Conservation (phyloP, 176 grass and related monocot genomes). For the Lolium perenne region DNA sequence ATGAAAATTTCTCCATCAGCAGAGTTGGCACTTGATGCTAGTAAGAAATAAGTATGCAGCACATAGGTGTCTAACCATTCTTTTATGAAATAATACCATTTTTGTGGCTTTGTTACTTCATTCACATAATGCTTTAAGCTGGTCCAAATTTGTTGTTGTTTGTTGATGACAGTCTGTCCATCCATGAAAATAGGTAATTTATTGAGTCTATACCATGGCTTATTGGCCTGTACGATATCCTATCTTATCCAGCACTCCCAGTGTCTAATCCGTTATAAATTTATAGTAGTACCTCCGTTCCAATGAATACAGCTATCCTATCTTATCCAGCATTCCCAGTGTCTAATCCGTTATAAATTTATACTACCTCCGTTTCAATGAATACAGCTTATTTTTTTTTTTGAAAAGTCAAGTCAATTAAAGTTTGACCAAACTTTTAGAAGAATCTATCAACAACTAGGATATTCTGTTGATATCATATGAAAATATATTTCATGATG, state of each 20-base stretch:
- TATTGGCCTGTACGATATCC: not conserved
- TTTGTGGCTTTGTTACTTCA: not conserved
- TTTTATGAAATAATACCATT: constrained; percentile 14
- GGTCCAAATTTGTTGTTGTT: constrained; percentile 20
- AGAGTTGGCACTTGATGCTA: constrained; percentile 14
- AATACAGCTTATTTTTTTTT: too few relatives aligned
- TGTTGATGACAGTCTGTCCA: constrained; percentile 4
- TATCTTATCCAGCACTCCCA: not conserved
- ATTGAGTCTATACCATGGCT: constrained; percentile 22
- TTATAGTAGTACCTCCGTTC: not conserved
- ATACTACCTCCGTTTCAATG: too few relatives aligned
- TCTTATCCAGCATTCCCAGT: not conserved
- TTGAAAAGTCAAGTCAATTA: too few relatives aligned
- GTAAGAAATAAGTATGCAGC: not conserved
- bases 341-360: not conserved
- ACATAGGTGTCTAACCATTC: not conserved
- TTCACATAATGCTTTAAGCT: constrained; percentile 24
- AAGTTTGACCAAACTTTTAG: too few relatives aligned
- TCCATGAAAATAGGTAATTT: constrained; percentile 2
- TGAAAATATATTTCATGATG: too few relatives aligned
- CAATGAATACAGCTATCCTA: not conserved
- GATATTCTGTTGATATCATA: too few relatives aligned
- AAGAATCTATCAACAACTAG: too few relatives aligned
- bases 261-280: not conserved
- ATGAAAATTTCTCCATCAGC: not conserved